Conservation (phyloP, 2,329 filamentous ascomycete genomes). For the Gliomastix tumulicola region DNA sequence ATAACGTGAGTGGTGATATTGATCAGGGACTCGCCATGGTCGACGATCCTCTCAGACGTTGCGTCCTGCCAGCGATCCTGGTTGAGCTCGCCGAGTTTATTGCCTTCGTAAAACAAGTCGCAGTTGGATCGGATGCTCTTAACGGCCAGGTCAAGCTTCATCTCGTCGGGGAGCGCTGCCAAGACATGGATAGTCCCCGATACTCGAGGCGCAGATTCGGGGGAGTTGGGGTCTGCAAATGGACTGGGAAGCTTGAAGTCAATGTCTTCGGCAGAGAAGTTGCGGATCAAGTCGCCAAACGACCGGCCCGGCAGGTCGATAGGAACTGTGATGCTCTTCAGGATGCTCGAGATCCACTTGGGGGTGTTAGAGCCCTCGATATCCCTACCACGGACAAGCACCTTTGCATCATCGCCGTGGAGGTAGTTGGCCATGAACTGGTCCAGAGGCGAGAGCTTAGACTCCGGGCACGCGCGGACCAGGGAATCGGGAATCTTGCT, state of each 20-base stretch:
- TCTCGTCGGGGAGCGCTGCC: slow-evolving; percentile 72
- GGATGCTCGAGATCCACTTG: slow-evolving; percentile 72
- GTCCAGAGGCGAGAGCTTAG: slow-evolving; percentile 77
- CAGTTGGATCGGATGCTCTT: slow-evolving; percentile 68
- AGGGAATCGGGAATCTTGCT: slow-evolving; percentile 67
- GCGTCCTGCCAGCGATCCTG: slow-evolving; percentile 77
- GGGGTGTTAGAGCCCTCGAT: slow-evolving; percentile 63
- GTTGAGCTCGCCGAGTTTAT: slow-evolving; percentile 76
- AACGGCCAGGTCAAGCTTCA: slow-evolving; percentile 80
- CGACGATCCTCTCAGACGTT: slow-evolving; percentile 62
- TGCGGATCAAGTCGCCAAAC: slow-evolving; percentile 77
- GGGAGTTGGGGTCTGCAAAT: slow-evolving; percentile 66
- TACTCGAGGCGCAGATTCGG: slow-evolving; percentile 68
- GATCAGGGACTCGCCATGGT: slow-evolving; percentile 52
- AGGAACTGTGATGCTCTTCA: slow-evolving; percentile 76
- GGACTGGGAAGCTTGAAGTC: slow-evolving; percentile 81
- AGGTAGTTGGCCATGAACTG: slow-evolving; percentile 75
- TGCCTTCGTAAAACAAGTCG: slow-evolving; percentile 70
- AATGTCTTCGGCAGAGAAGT: slow-evolving; percentile 80
- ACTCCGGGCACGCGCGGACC: slow-evolving; percentile 66
- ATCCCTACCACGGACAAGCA: slow-evolving; percentile 77
- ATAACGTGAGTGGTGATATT: slow-evolving; percentile 70
- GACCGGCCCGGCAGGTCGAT: slow-evolving; percentile 76
- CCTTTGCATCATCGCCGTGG: slow-evolving; percentile 66
- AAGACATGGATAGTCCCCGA: slow-evolving; percentile 78